phyloP scores from a whole-genome alignment of 352 stramenopile species.

The Pythium plurisporium region DNA sequence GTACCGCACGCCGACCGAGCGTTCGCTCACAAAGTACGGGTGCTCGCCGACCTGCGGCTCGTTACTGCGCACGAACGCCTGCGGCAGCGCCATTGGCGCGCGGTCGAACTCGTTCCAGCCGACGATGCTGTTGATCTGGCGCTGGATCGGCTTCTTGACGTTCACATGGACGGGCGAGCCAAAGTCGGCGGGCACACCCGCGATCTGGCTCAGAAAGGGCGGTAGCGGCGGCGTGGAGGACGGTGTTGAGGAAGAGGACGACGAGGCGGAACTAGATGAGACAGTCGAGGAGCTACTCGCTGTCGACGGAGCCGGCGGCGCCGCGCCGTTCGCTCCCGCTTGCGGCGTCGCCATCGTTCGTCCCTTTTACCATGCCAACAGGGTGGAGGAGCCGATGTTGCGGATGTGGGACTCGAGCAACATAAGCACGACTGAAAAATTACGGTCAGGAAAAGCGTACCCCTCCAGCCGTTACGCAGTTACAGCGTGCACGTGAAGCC shows the following conservation, averaged over 20 bases:
- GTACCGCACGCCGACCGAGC: conserved; percentile 73
- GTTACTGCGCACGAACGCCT: conserved; percentile 67
- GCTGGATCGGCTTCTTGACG: conserved; percentile 78
- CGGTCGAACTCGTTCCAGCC: conserved; percentile 75
- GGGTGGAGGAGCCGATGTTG: no score
- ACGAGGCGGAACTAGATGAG: neutral
- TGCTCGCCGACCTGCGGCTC: conserved; percentile 75
- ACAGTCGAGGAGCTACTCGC: neutral
- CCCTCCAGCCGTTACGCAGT: no score
- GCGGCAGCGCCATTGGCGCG: conserved; percentile 65
- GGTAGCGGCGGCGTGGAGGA: neutral
- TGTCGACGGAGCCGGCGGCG: neutral
- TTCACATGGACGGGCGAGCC: conserved; percentile 57
- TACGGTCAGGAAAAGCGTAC: no score
- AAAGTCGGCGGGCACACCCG: conserved; percentile 52
- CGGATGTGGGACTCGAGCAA: no score
- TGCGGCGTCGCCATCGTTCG: neutral
- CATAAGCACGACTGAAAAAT: no score
- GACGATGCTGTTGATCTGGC: conserved; percentile 78
- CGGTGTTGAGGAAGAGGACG: conserved; percentile 8
- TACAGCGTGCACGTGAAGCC: no score
- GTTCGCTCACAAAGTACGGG: conserved; percentile 83
- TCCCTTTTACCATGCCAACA: neutral
- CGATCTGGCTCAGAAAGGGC: conserved; percentile 12
- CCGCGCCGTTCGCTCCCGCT: neutral